A percentile compares a stretch with the other conserved stretches of the same genome.
Evolutionary conservation across 164 flowering plant genomes (phyloP).

Genomic region (Platanus orientalis): DNA sequence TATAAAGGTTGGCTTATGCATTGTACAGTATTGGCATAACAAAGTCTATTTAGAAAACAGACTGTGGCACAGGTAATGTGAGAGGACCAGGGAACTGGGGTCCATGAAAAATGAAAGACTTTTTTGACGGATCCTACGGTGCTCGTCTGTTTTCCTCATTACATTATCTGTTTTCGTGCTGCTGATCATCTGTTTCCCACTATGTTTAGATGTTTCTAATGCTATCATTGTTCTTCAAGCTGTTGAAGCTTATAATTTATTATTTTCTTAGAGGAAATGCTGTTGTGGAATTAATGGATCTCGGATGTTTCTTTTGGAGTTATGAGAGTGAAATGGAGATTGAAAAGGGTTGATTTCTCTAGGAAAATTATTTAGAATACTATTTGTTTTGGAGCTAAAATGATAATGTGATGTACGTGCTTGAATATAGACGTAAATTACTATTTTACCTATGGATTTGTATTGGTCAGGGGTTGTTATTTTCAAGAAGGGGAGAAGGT

Average conservation of each 20-base stretch:
- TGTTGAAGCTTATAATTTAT: background rate
- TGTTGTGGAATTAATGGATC: too few relatives aligned
- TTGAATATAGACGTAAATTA: background rate
- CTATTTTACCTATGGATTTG: background rate
- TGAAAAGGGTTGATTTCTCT: too few relatives aligned
- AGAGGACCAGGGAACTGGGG: background rate
- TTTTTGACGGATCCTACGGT: background rate
- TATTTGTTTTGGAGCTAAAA: too few relatives aligned
- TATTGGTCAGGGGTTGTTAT: slow-evolving; percentile 57
- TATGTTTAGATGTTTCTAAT: too few relatives aligned
- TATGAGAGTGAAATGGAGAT: too few relatives aligned
- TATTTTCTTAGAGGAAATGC: background rate
- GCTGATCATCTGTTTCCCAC: too few relatives aligned
- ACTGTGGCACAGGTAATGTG: background rate
- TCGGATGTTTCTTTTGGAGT: too few relatives aligned
- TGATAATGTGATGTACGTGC: background rate
- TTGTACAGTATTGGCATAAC: background rate
- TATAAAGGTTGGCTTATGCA: background rate
- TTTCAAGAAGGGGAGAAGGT: slow-evolving; percentile 64
- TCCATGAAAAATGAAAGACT: background rate
- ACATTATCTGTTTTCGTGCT: too few relatives aligned
- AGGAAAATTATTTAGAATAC: too few relatives aligned
- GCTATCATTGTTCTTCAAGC: background rate
- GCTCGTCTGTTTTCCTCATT: background rate
- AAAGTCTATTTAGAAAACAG: background rate